These are phyloP conservation scores for Metschnikowia rubicola DNA, from an alignment of 805 yeast genomes.

Conservation along the genomic window DNA sequence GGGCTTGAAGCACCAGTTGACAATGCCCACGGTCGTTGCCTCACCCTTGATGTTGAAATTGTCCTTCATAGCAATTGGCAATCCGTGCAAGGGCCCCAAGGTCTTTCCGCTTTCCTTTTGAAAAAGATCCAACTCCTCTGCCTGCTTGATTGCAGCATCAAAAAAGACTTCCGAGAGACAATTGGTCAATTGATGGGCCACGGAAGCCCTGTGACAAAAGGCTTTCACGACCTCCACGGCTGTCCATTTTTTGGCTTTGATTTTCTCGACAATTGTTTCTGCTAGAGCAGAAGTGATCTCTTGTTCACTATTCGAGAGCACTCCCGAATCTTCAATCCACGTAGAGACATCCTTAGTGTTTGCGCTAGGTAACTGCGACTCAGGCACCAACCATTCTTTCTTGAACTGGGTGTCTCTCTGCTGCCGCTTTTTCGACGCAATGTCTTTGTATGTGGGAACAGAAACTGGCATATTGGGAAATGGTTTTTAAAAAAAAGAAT, in stretches of 20 bases:
- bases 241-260: constrained; percentile 28
- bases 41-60: constrained; percentile 45
- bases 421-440: constrained; percentile 39
- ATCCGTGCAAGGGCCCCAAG: constrained; percentile 30
- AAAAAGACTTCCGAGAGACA: constrained; percentile 38
- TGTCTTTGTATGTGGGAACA: constrained; percentile 28
- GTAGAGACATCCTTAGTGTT: constrained; percentile 34
- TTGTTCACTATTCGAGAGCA: constrained; percentile 30
- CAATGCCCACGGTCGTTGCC: constrained; percentile 49
- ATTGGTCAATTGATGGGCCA: constrained; percentile 52
- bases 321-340: constrained; percentile 36
- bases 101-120: constrained; percentile 16
- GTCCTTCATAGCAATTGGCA: constrained; percentile 39
- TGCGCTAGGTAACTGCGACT: constrained; percentile 27
- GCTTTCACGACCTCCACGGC: constrained; percentile 49
- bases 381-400: constrained; percentile 43
- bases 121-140: constrained; percentile 24
- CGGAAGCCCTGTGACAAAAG: constrained; percentile 54
- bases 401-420: constrained; percentile 43
- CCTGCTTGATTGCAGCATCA: constrained; percentile 26
- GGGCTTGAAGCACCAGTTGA: constrained; percentile 39
- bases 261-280: constrained; percentile 23
- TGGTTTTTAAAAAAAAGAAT: not conserved
- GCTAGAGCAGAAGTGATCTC: constrained; percentile 39
- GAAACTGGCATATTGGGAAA: not conserved